A percentile compares a stretch with the other conserved stretches of the same genome.
Evolutionary conservation across 2,329 filamentous ascomycete genomes (phyloP).

Genomic region (Tothia fuscella): DNA sequence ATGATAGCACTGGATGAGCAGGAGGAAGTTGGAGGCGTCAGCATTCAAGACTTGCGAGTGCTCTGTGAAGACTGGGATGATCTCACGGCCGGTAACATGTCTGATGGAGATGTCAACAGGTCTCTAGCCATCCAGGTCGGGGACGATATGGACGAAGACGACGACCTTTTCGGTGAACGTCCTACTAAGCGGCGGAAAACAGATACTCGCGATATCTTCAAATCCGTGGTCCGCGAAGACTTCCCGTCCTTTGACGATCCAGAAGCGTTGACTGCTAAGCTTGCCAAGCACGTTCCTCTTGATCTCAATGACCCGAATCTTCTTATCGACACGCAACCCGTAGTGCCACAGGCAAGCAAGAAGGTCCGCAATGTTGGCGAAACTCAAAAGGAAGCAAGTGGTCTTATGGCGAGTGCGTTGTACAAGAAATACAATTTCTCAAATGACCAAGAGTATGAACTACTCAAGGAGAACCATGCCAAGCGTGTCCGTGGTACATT

Average conservation of each 20-base stretch:
- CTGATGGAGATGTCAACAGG: constrained; percentile 25
- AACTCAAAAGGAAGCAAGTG: constrained; percentile 49
- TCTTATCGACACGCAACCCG: constrained; percentile 49
- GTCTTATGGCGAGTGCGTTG: constrained; percentile 60
- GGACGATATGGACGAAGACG: constrained; percentile 19
- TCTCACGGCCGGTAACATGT: constrained; percentile 31
- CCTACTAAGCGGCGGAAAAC: constrained; percentile 56
- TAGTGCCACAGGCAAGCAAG: not conserved
- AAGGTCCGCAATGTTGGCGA: not conserved
- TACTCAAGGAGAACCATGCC: constrained; percentile 82
- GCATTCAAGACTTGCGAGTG: constrained; percentile 68
- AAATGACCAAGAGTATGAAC: constrained; percentile 91
- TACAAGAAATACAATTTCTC: constrained; percentile 85
- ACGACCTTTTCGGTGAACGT: too few species aligned
- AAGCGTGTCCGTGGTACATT: constrained; percentile 91
- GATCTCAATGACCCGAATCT: constrained; percentile 84
- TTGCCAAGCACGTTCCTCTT: constrained; percentile 67
- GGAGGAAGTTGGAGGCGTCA: constrained; percentile 62
- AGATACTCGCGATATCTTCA: constrained; percentile 17
- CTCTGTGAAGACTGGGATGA: constrained; percentile 79
- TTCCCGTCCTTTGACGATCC: constrained; percentile 73
- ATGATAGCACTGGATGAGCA: constrained; percentile 43
- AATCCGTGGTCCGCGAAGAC: constrained; percentile 25
- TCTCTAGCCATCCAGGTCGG: constrained; percentile 17
- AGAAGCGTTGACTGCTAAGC: constrained; percentile 55